These are phyloP conservation scores for Inosperma sp. DNA, from an alignment of 768 basidiomycete genomes.

Conservation along the genomic window DNA sequence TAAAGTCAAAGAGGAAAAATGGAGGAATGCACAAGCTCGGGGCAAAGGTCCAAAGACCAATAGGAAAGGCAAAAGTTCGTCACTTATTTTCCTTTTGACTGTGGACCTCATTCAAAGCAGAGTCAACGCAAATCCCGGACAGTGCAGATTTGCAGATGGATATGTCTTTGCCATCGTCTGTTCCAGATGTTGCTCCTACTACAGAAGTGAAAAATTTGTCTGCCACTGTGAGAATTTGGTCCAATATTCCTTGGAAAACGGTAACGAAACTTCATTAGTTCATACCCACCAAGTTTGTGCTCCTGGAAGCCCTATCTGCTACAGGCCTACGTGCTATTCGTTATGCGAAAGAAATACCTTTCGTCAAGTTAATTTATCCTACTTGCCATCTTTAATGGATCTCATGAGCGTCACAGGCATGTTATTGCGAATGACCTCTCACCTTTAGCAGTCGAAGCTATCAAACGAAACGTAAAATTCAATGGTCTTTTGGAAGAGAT, in stretches of 20 bases:
- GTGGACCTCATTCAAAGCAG: too few species aligned
- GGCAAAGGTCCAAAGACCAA: constrained; percentile 26
- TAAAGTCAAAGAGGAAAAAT: constrained; percentile 56
- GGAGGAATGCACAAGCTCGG: constrained; percentile 50
- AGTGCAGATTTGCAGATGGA: too few species aligned
- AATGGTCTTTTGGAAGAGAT: constrained; percentile 56
- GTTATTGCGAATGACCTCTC: constrained; percentile 95
- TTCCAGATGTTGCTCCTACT: too few species aligned
- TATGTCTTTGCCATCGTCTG: too few species aligned
- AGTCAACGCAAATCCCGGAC: too few species aligned
- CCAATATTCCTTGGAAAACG: neutral
- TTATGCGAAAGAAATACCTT: constrained; percentile 95
- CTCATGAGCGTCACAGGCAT: constrained; percentile 47
- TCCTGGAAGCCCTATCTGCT: constrained; percentile 92
- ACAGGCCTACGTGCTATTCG: constrained; percentile 95
- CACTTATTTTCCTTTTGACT: neutral
- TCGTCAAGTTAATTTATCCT: constrained; percentile 60
- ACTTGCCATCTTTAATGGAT: constrained; percentile 3
- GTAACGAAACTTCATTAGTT: constrained; percentile 34
- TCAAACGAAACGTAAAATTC: constrained; percentile 77
- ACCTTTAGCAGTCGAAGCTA: constrained; percentile 74
- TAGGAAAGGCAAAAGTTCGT: neutral
- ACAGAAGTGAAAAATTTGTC: too few species aligned
- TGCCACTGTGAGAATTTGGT: constrained; percentile 46
- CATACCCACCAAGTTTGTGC: constrained; percentile 60